Conservation (phyloP, 257 asterid species). For the Primulina eburnea region DNA sequence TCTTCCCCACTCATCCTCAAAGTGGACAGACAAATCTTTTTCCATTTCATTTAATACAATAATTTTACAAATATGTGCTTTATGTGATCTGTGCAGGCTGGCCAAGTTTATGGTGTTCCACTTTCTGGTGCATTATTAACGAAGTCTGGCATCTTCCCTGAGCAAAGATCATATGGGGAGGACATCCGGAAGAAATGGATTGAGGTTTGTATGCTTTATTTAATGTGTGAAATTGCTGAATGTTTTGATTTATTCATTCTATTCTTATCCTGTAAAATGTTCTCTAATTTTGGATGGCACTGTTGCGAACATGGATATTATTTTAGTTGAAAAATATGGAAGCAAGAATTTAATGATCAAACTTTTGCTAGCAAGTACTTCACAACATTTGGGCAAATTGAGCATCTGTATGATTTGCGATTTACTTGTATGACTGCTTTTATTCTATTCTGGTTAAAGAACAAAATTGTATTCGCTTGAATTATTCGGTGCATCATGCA, state of each 20-base stretch:
- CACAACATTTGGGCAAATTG: background rate
- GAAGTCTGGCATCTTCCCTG: constrained; percentile 80
- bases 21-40: constrained; percentile 15
- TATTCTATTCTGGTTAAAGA: background rate
- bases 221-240: constrained; percentile 23
- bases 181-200: constrained; percentile 96
- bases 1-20: constrained; percentile 28
- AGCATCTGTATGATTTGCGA: background rate
- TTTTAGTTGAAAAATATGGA: background rate
- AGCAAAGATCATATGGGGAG: constrained; percentile 90
- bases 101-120: constrained; percentile 97
- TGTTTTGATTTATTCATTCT: constrained; percentile 18
- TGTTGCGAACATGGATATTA: background rate
- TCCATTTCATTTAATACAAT: background rate
- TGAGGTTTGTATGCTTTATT: constrained; percentile 59
- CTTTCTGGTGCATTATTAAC: constrained; percentile 76
- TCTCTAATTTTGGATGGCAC: constrained; percentile 8
- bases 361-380: background rate
- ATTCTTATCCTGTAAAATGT: constrained; percentile 13
- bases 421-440: background rate
- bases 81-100: constrained; percentile 56
- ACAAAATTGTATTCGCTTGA: background rate
- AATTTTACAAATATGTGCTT: background rate
- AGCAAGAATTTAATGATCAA: background rate
- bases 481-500: background rate